These are phyloP conservation scores for Penicillium nucicola DNA, from an alignment of 495 filamentous ascomycete species.

Conservation along the genomic window DNA sequence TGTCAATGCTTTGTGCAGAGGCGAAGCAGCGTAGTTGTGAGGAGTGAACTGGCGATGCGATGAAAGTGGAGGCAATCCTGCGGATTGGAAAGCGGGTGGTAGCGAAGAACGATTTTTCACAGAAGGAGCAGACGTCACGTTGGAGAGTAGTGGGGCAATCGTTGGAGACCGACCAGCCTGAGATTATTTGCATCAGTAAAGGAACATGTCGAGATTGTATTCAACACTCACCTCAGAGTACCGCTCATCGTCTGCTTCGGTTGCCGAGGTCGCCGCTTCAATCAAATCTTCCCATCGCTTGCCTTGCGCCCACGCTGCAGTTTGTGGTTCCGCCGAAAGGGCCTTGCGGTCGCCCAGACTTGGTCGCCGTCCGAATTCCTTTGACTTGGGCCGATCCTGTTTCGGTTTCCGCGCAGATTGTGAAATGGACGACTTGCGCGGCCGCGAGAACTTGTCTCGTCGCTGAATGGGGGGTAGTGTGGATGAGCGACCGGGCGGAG, in stretches of 20 bases:
- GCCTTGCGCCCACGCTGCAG: slow-evolving; percentile 66
- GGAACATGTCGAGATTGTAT: background rate
- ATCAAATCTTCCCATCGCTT: slow-evolving; percentile 94
- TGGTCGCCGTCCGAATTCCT: slow-evolving; percentile 60
- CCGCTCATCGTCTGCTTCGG: slow-evolving; percentile 80
- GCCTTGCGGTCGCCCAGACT: slow-evolving; percentile 78
- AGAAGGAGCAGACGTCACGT: slow-evolving; percentile 40
- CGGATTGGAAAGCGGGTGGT: slow-evolving; percentile 57
- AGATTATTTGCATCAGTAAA: slow-evolving; percentile 1
- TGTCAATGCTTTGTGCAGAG: slow-evolving; percentile 80
- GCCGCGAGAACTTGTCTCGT: slow-evolving; percentile 58
- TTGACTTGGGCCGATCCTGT: slow-evolving; percentile 75
- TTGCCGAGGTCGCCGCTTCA: slow-evolving; percentile 85
- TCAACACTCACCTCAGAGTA: slow-evolving; percentile 54
- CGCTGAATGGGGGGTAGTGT: slow-evolving; percentile 80
- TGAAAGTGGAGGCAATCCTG: slow-evolving; percentile 36
- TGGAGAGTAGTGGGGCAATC: slow-evolving; percentile 42
- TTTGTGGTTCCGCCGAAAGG: slow-evolving; percentile 75
- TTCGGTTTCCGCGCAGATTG: slow-evolving; percentile 68
- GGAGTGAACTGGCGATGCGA: slow-evolving; percentile 54
- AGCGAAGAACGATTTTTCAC: slow-evolving; percentile 69
- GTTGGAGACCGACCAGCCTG: slow-evolving; percentile 64
- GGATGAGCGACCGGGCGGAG: slow-evolving; percentile 81
- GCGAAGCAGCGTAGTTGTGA: slow-evolving; percentile 79
- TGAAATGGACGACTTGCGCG: slow-evolving; percentile 80